Conservation (phyloP, 2,329 filamentous ascomycete genomes). For the Helotiales sp. region DNA sequence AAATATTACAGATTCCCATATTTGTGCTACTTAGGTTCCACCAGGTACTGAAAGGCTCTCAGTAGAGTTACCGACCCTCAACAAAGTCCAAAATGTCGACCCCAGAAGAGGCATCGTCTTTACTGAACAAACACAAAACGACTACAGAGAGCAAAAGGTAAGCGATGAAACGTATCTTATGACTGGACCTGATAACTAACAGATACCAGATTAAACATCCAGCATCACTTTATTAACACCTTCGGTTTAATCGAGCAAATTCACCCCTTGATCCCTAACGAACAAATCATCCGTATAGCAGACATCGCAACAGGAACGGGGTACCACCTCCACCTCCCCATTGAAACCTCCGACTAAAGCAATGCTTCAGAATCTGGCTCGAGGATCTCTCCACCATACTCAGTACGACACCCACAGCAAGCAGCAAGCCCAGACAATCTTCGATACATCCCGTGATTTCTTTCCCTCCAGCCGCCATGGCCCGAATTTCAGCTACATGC, state of each 20-base stretch:
- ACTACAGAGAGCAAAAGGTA: neutral
- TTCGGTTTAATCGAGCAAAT: neutral
- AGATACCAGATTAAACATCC: neutral
- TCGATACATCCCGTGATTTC: slow-evolving; percentile 8
- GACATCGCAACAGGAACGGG: slow-evolving; percentile 8
- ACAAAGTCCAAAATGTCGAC: neutral
- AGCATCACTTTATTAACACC: neutral
- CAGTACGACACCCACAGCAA: neutral
- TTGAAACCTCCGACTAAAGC: neutral
- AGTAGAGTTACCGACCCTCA: neutral
- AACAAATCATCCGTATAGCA: neutral
- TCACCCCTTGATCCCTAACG: slow-evolving; percentile 7
- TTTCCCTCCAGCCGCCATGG: neutral
- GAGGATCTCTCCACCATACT: neutral
- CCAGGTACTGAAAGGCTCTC: too few relatives aligned
- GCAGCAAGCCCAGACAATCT: neutral
- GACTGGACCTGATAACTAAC: neutral
- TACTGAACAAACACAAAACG: neutral
- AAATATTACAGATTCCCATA: too few relatives aligned
- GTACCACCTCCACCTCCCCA: neutral
- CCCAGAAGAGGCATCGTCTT: neutral
- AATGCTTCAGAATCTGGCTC: neutral
- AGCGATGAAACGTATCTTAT: neutral
- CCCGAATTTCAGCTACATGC: neutral
- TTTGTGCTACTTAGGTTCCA: too few relatives aligned